Evolutionary conservation across 306 rosid species (phyloP), one percentile per base, ranked within the genome.

Genomic region (Hylodesmum podocarpum): DNA sequence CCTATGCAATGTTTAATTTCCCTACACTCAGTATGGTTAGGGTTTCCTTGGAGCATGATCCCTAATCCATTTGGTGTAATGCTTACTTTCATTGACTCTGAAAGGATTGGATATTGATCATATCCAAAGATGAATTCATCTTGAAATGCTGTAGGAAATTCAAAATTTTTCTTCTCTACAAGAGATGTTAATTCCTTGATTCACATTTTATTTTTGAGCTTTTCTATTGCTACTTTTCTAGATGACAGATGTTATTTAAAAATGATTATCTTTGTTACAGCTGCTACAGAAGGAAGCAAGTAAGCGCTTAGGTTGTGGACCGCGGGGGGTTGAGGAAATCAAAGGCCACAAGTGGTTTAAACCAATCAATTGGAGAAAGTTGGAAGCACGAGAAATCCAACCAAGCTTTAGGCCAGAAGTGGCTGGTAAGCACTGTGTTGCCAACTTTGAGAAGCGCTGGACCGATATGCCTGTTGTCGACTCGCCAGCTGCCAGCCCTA

Each of bases 381-480:
- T 94, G 86, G 96, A 91, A 44, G 79, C 75, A 15, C 83, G 98
- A 13, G 89, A 87, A 84, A 86, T 94, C 74, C 89, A 89, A 50
- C 98, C 98, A 10, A 91, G 97, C 87, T 91, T 94, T 67, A 82
- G 95, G 25, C 98, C 98, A 8, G 91, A 90, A 2, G 96, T 94
- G 37, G 90, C 96, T 0, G 98, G 98, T 34, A 88, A 28, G 85
- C 82, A 87, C 41, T 94, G 98, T 70, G 87, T 94, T 49, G 97
- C 98, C 73, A 94, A 94, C 91, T 94, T 94, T 69, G 98, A 91
- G 55, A 91, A 89, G 85, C 83, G 88, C 73, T 94, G 97, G 98
- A 94, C 98, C 1, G 97, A 94, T 31, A 94, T 94, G 98, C 87
- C 98, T 1, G 78, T 94, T 8, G 90, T 83, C 8, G 97, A 82